A percentile compares a stretch with the other conserved stretches of the same genome.
phyloP scores from a whole-genome alignment of 768 basidiomycete species.

The Pulveroboletus frians region DNA sequence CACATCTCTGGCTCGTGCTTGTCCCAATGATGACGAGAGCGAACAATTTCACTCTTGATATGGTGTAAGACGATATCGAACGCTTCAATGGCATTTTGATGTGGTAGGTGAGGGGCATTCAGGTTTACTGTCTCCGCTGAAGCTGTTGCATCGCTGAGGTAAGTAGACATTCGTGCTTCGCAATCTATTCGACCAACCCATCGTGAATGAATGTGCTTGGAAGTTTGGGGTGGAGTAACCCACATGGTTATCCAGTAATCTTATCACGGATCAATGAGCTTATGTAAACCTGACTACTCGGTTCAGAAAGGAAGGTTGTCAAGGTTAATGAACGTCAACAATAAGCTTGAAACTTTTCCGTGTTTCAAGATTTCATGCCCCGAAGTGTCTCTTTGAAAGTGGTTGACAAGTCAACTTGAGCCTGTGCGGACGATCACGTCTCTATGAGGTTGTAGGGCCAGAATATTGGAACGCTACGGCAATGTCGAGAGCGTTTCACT shows the following conservation, averaged over 20 bases:
- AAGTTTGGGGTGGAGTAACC: constrained; percentile 1
- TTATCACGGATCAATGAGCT: constrained; percentile 16
- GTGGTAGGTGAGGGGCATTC: constrained; percentile 58
- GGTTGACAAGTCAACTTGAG: constrained; percentile 6
- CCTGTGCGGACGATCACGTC: not conserved
- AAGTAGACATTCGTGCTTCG: constrained; percentile 1
- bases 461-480: constrained; percentile 13
- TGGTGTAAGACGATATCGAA: constrained; percentile 49
- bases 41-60: constrained; percentile 64
- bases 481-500: constrained; percentile 15
- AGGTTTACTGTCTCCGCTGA: constrained; percentile 51
- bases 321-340: constrained; percentile 12
- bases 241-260: constrained; percentile 5
- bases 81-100: constrained; percentile 55
- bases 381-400: constrained; percentile 11
- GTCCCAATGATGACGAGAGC: constrained; percentile 67
- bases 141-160: constrained; percentile 37
- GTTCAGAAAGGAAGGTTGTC: constrained; percentile 6
- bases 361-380: constrained; percentile 26
- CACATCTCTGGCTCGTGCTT: constrained; percentile 59
- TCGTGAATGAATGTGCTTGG: constrained; percentile 8
- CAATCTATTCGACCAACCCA: constrained; percentile 22
- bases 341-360: constrained; percentile 24
- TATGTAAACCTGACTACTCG: constrained; percentile 16
- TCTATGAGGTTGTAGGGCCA: not conserved